phyloP scores from a whole-genome alignment of 2,329 filamentous ascomycete species.

The Fusarium stilboides region DNA sequence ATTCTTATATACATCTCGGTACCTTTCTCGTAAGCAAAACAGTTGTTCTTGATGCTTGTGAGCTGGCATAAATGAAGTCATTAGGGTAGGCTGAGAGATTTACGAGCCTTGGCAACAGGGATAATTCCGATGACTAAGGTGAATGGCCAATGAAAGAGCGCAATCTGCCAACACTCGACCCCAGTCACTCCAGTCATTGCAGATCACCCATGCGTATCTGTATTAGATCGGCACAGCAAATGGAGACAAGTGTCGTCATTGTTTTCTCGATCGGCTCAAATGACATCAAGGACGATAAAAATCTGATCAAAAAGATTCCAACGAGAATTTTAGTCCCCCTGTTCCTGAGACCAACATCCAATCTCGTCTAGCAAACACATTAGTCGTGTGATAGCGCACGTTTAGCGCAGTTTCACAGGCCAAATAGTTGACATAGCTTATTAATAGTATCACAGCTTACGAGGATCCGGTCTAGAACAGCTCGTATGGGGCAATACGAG shows the following conservation, averaged over 20 bases:
- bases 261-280: neutral
- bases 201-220: neutral
- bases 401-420: slow-evolving; percentile 6
- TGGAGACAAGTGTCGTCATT: neutral
- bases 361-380: neutral
- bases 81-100: neutral
- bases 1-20: too few species aligned
- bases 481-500: slow-evolving; percentile 25
- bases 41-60: too few species aligned
- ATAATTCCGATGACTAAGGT: neutral
- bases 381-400: slow-evolving; percentile 1
- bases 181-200: too few species aligned
- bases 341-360: neutral
- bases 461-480: slow-evolving; percentile 23
- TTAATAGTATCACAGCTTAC: slow-evolving; percentile 26
- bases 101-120: neutral
- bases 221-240: neutral
- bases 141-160: neutral
- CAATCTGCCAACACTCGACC: too few species aligned
- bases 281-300: slow-evolving; percentile 8
- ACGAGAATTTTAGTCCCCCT: slow-evolving; percentile 9
- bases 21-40: too few species aligned
- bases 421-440: slow-evolving; percentile 1
- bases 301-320: neutral
- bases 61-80: neutral